phyloP scores from a whole-genome alignment of 2,329 filamentous ascomycete genomes.

The Claviceps quebecensis region DNA sequence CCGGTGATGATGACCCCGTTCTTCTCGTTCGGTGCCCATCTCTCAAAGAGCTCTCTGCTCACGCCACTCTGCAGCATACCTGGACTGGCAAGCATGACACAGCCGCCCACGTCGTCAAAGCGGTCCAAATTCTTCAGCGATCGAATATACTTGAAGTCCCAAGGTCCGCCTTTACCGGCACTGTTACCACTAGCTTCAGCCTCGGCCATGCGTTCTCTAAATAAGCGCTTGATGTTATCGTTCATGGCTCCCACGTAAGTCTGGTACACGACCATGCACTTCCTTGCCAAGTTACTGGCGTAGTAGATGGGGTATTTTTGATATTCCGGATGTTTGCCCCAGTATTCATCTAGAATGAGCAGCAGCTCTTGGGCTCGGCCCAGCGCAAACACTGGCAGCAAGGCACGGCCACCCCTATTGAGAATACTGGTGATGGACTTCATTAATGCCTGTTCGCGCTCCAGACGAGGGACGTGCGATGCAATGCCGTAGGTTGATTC shows the following conservation, averaged over 20 bases:
- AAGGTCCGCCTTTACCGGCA: constrained; percentile 68
- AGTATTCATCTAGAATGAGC: constrained; percentile 92
- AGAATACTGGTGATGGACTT: constrained; percentile 86
- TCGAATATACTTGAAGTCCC: constrained; percentile 93
- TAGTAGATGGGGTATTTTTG: constrained; percentile 95
- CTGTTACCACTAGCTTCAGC: constrained; percentile 67
- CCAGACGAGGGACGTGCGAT: constrained; percentile 77
- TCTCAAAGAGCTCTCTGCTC: constrained; percentile 78
- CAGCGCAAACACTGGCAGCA: constrained; percentile 92
- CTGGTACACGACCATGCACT: constrained; percentile 98
- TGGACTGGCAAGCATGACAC: constrained; percentile 92
- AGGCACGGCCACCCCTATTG: constrained; percentile 78
- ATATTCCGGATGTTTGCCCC: constrained; percentile 75
- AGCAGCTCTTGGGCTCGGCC: constrained; percentile 88
- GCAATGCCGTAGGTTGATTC: constrained; percentile 96
- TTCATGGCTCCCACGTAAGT: constrained; percentile 99
- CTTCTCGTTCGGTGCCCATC: constrained; percentile 91
- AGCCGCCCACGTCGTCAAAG: constrained; percentile 89
- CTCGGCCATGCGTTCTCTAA: constrained; percentile 81
- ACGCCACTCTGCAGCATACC: constrained; percentile 98
- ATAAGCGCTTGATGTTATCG: constrained; percentile 95
- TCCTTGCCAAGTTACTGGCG: constrained; percentile 82
- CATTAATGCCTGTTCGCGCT: constrained; percentile 88
- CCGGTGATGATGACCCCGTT: constrained; percentile 98
- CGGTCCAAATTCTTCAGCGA: constrained; percentile 85